Base-by-base conservation (phyloP, 148 eudicot genomes). In the Rhododendron ovatum region DNA sequence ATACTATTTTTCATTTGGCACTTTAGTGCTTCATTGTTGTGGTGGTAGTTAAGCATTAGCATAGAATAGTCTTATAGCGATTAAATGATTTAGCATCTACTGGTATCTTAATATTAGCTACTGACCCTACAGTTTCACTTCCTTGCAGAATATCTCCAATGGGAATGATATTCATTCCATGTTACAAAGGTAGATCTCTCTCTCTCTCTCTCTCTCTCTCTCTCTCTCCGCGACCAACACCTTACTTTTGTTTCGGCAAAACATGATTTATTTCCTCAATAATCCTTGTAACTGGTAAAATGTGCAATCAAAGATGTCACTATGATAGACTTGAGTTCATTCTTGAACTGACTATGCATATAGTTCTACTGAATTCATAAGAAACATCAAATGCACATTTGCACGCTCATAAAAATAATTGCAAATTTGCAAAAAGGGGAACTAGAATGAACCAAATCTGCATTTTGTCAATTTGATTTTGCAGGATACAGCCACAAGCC, bases 121-220 rank as follows among this genome's bases (percentile, higher is more conserved):
- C 33, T 85, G 82, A 79, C 50, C 61, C 80, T 79, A 43, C n/a
- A 45, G 30, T 69, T 78, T 69, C 47, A 26, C 83, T 79, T 83
- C 57, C 82, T 88, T 92, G 91, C 97, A 96, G 99, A 92, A 80
- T 94, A 79, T 92, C 98, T 67, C 99, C 98, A 47, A 95, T 97
- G 98, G 99, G 96, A 78, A 95, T 97, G 99, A 95, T 97, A 55
- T 95, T 97, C 89, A 95, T 97, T 89, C 99, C 99, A 83, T 97
- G 99, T 86, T 92, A 94, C 80, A 95, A 94, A 93, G 99, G 99
- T 96, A 48, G 48, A n/a, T 59, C 73, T 26, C 43, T 74, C 39
- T 45, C 48, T 26, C 43, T 45, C 48, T 73, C 71, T 47, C 82
- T 59, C 73, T 26, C 43, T 74, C 39, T 45, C 48, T 73, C 71